Evolutionary conservation across 1,139 yeast genomes (phyloP).

Genomic region (Casaregolazyma lundiana): DNA sequence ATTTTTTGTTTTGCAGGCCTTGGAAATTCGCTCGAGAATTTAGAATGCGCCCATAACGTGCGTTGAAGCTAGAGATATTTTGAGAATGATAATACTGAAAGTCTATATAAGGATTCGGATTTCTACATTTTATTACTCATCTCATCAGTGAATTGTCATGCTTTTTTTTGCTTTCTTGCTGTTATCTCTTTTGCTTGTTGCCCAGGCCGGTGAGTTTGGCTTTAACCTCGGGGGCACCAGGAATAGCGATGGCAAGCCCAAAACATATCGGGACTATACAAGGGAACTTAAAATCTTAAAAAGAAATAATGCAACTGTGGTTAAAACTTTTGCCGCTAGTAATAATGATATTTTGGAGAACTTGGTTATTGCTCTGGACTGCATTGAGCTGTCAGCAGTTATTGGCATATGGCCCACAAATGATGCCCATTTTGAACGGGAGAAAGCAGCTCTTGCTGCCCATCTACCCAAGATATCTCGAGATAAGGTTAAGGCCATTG

Average conservation of each 20-base stretch:
- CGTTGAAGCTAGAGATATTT: background rate
- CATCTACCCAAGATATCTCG: slow-evolving; percentile 69
- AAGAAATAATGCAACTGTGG: slow-evolving; percentile 47
- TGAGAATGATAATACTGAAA: background rate
- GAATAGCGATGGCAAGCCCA: slow-evolving; percentile 44
- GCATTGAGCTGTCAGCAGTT: slow-evolving; percentile 59
- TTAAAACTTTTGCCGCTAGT: slow-evolving; percentile 81
- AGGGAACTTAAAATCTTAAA: slow-evolving; percentile 56
- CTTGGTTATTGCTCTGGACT: slow-evolving; percentile 82
- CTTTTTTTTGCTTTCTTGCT: background rate
- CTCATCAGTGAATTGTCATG: background rate
- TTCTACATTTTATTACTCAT: background rate
- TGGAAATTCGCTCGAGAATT: background rate
- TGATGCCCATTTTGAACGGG: slow-evolving; percentile 64
- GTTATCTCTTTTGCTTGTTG: background rate
- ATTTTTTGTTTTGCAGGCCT: background rate
- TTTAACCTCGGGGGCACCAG: slow-evolving; percentile 77
- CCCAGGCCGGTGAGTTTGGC: slow-evolving; percentile 37
- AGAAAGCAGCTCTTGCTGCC: slow-evolving; percentile 60
- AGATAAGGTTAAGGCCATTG: slow-evolving; percentile 62
- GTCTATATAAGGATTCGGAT: background rate
- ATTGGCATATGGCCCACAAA: slow-evolving; percentile 92
- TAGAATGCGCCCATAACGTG: background rate
- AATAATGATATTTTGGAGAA: slow-evolving; percentile 81
- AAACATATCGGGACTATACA: slow-evolving; percentile 60